Evolutionary conservation across 768 basidiomycete species (phyloP), one percentile per base, ranked within the genome.

Genomic region (Multifurca ochricompacta): DNA sequence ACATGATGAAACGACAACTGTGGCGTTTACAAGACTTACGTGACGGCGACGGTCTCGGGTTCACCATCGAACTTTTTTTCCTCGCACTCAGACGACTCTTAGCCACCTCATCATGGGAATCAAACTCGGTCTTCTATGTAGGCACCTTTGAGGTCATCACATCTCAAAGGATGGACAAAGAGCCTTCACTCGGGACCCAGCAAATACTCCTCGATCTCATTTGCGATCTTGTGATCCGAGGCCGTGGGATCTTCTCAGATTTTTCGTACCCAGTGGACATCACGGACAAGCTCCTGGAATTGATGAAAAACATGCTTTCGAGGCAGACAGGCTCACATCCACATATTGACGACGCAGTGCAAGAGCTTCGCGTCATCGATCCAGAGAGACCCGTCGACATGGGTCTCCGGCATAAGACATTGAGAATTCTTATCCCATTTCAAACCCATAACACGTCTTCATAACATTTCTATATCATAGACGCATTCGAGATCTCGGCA

Each of bases 201-300:
- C 28, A 64, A 52, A 3, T 59, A 63, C 4, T 56, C 53, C 2
- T 68, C 60, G 16, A 67, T 68, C 14, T 57, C 62, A 40, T 62
- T 53, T 8, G 68, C 67, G 25, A 62, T 31, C 21, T 62, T 60
- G 62, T 70, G 64, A 60, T 36, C 21, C 44, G 23, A n/a, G 25
- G 27, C 11, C 42, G 25, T 13, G 40, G 40, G 4, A 25, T 19
- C 40, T 41, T 41, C 23, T 41, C 23, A 7, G 18, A 25, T 13
- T 13, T 10, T 9, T 7, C 25, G n/a, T 21, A 30, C 14, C 43
- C 43, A 13, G n/a, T 7, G 2, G 32, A 48, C 34, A 30, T 48
- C 19, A 32, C 23, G 18, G 3, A 23, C 2, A 7, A 18, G 14
- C 19, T 36, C 10, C 34, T 48, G 44, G 18, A 6, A n/a, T 5